Evolutionary conservation across 768 basidiomycete genomes (phyloP).

Genomic region (Xerocomus brunneocitrinus): DNA sequence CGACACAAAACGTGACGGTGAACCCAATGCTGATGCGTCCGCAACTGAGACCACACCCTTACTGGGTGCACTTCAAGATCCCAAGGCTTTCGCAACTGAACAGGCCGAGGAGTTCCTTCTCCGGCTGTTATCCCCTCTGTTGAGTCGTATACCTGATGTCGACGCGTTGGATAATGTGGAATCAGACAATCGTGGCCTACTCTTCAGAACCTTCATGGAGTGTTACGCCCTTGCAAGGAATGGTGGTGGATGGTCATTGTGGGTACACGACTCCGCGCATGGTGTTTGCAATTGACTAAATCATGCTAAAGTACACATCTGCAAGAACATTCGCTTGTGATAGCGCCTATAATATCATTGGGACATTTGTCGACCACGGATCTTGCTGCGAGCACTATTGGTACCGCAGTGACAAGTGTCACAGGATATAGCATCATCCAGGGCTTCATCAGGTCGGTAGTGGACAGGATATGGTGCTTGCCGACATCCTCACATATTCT

Average conservation of each 20-base stretch:
- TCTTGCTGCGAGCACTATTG: constrained; percentile 47
- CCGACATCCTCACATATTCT: constrained; percentile 10
- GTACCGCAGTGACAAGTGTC: constrained; percentile 37
- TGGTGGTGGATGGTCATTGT: constrained; percentile 22
- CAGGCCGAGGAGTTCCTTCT: constrained; percentile 16
- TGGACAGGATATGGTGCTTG: background rate
- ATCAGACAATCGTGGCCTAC: constrained; percentile 1
- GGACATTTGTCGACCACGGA: constrained; percentile 53
- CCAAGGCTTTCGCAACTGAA: constrained; percentile 18
- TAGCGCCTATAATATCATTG: constrained; percentile 35
- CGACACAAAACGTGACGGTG: constrained; percentile 1
- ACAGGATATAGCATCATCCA: constrained; percentile 43
- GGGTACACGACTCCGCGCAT: background rate
- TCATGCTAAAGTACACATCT: constrained; percentile 11
- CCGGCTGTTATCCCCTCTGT: constrained; percentile 13
- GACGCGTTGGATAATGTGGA: constrained; percentile 16
- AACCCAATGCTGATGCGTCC: background rate
- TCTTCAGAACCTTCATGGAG: constrained; percentile 14
- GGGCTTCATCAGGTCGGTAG: constrained; percentile 34
- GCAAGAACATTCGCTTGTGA: constrained; percentile 23
- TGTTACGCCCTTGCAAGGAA: constrained; percentile 21
- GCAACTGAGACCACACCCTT: constrained; percentile 25
- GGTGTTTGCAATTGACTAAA: background rate
- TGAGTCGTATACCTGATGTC: constrained; percentile 15
- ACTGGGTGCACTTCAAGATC: constrained; percentile 20